Evolutionary conservation across 805 yeast species (phyloP).

Genomic region (Candida awuae): DNA sequence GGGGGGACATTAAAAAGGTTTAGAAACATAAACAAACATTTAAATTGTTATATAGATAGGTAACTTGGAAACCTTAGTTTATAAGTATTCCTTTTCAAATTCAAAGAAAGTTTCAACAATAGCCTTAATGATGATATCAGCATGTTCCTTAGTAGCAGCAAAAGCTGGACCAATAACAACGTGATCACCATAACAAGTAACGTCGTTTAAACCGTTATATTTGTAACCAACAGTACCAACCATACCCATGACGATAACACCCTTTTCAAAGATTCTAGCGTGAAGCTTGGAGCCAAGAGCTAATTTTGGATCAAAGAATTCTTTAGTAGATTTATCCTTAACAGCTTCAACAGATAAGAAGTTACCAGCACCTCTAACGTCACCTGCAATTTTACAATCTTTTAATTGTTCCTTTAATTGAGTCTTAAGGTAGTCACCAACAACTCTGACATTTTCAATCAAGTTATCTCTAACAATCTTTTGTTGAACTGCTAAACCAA

Average conservation of each 20-base stretch:
- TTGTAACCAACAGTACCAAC: constrained; percentile 31
- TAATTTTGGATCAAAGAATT: constrained; percentile 34
- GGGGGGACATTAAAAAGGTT: too few species aligned
- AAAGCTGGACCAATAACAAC: constrained; percentile 42
- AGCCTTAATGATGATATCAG: constrained; percentile 34
- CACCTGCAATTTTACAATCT: constrained; percentile 40
- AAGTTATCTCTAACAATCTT: constrained; percentile 28
- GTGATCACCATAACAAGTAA: constrained; percentile 34
- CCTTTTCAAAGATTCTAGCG: constrained; percentile 34
- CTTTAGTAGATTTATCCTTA: constrained; percentile 43
- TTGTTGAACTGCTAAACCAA: constrained; percentile 39
- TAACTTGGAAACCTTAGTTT: too few species aligned
- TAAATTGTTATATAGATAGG: constrained; percentile 4
- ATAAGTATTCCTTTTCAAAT: constrained; percentile 26
- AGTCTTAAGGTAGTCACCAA: constrained; percentile 36
- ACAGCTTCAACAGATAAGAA: constrained; percentile 54
- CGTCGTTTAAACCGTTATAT: constrained; percentile 24
- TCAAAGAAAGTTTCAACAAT: constrained; percentile 34
- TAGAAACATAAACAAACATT: not conserved
- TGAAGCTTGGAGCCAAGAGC: constrained; percentile 32
- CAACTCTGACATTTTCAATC: constrained; percentile 35
- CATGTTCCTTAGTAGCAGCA: constrained; percentile 35
- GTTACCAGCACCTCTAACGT: constrained; percentile 56
- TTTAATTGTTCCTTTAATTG: constrained; percentile 30
- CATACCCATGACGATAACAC: constrained; percentile 40